Conservation (phyloP, 2,329 filamentous ascomycete genomes). For the Epichloe sibirici region DNA sequence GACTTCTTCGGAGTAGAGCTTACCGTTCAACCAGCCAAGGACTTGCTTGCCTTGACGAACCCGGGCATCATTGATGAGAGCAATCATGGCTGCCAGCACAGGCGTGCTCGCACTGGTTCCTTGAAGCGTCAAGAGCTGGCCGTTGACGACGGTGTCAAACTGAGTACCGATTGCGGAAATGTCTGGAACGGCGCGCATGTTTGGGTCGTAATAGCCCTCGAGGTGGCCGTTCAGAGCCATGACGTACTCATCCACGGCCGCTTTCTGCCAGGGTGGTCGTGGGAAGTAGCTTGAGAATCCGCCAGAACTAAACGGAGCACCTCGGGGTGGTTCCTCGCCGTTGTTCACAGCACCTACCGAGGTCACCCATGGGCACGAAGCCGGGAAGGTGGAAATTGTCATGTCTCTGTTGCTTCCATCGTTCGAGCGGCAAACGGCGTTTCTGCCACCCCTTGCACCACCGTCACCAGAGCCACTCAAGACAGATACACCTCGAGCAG, state of each 20-base stretch:
- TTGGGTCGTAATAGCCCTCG: slow-evolving; percentile 29
- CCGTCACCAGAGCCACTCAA: slow-evolving; percentile 40
- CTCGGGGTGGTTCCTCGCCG: slow-evolving; percentile 24
- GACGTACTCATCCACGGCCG: slow-evolving; percentile 28
- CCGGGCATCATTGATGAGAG: slow-evolving; percentile 42
- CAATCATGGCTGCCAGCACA: slow-evolving; percentile 40
- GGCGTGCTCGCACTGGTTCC: slow-evolving; percentile 43
- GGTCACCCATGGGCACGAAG: slow-evolving; percentile 56
- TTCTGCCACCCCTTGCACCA: slow-evolving; percentile 30
- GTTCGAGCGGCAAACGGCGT: slow-evolving; percentile 43
- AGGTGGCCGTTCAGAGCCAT: slow-evolving; percentile 28
- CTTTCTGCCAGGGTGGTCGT: slow-evolving; percentile 33
- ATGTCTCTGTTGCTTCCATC: slow-evolving; percentile 43
- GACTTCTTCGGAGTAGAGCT: slow-evolving; percentile 30
- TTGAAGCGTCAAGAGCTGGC: slow-evolving; percentile 15
- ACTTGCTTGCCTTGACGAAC: slow-evolving; percentile 33
- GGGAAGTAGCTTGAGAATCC: slow-evolving; percentile 41
- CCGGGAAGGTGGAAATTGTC: slow-evolving; percentile 52
- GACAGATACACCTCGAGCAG: slow-evolving; percentile 38
- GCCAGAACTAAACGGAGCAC: slow-evolving; percentile 34
- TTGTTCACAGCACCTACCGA: slow-evolving; percentile 46
- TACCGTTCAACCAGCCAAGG: slow-evolving; percentile 42
- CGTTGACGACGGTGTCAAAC: slow-evolving; percentile 29
- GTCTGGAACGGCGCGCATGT: slow-evolving; percentile 38
- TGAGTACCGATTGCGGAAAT: slow-evolving; percentile 44